Conservation (phyloP, 306 rosid genomes). For the Luffa acutangula region DNA sequence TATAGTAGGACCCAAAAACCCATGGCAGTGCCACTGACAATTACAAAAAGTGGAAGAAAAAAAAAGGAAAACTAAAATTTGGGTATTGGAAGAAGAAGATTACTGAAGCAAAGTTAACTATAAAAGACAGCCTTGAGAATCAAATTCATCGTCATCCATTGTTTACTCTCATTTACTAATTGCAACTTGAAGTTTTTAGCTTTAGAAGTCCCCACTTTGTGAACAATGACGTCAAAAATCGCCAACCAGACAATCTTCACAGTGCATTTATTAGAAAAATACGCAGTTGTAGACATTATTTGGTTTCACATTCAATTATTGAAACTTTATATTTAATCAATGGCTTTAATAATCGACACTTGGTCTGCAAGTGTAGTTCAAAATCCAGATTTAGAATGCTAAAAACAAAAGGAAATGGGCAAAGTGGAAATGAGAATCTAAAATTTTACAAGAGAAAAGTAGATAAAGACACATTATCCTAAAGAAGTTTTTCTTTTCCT, state of each 20-base stretch:
- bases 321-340: background rate
- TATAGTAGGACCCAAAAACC: conserved; percentile 6
- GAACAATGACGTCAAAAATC: background rate
- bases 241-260: background rate
- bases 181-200: conserved; percentile 14
- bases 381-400: background rate
- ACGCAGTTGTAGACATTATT: background rate
- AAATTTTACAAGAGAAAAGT: background rate
- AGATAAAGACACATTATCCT: background rate
- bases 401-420: background rate
- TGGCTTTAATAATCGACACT: background rate
- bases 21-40: conserved; percentile 5
- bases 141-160: background rate
- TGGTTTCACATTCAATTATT: background rate
- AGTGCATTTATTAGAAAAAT: background rate
- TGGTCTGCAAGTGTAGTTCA: background rate
- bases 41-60: background rate
- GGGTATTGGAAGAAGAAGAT: background rate
- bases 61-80: background rate
- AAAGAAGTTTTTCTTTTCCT: background rate
- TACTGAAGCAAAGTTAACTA: background rate
- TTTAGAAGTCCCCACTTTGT: background rate
- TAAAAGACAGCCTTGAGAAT: background rate
- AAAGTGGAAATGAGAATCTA: background rate
- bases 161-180: background rate